phyloP scores from a whole-genome alignment of 192 early-diverging fungal species.

The Coemansia sp. region DNA sequence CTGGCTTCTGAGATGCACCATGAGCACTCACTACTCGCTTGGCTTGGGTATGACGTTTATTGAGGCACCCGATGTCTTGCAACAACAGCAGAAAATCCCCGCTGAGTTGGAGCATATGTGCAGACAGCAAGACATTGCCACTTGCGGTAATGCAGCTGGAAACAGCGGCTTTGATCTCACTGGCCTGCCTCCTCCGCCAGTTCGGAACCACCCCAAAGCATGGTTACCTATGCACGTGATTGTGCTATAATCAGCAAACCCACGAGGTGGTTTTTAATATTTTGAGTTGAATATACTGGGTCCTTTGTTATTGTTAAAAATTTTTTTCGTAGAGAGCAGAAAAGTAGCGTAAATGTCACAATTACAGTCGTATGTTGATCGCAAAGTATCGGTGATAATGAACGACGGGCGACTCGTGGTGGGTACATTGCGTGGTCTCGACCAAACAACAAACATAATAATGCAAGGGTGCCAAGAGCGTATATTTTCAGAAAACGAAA shows the following conservation, averaged over 20 bases:
- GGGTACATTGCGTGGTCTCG: conserved; percentile 53
- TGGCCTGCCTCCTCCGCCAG: too few relatives aligned
- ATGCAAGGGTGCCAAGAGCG: conserved; percentile 54
- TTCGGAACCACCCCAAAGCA: too few relatives aligned
- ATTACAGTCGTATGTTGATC: conserved; percentile 41
- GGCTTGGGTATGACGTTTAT: conserved; percentile 4
- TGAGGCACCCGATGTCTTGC: conserved; percentile 7
- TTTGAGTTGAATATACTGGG: background rate
- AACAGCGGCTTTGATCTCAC: too few relatives aligned
- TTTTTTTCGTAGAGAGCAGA: too few relatives aligned
- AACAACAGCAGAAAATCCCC: background rate
- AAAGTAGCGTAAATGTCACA: conserved; percentile 37
- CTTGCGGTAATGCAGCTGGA: too few relatives aligned
- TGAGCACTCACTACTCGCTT: background rate
- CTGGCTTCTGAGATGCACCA: background rate
- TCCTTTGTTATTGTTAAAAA: too few relatives aligned
- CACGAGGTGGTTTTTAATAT: background rate
- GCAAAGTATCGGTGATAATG: conserved; percentile 40
- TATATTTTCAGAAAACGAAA: conserved; percentile 54
- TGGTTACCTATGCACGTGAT: background rate
- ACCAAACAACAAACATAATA: conserved; percentile 56
- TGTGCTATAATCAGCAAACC: conserved; percentile 1
- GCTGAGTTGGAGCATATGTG: background rate
- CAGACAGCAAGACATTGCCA: background rate
- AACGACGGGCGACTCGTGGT: conserved; percentile 47